Base-by-base conservation (phyloP, 2,329 filamentous ascomycete species). In the Alternaria sp. region DNA sequence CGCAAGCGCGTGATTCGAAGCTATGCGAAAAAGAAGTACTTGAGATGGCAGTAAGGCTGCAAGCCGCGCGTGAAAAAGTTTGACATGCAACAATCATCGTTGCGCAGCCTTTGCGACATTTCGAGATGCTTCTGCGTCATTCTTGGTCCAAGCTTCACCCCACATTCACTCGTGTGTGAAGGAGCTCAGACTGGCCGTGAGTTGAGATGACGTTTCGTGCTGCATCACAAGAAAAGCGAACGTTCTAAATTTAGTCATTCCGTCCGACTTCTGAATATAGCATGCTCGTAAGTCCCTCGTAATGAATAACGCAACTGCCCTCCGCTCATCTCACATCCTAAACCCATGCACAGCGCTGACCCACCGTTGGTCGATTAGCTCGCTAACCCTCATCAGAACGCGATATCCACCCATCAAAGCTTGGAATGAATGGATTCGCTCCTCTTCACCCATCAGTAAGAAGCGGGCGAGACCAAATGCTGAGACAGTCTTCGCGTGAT, bases 331-430 rank as follows among this genome's bases (percentile, higher is more conserved):
- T 68, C 57, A 68, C 61, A 73, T 64, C 19, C 60, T 67, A 46
- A 77, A 78, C 7, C 73, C 72, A 70, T 80, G 71, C 25, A 69
- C 75, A 67, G 67, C 81, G 72, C 75, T 78, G 9, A 72, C 58
- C 86, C 86, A 88, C 25, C 70, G 68, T 60, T 80, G 79, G 74
- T 89, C 88, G 43, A 92, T 65, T 15, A 82, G 67, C 32, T 69
- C 73, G 58, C 84, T 85, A 4, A 89, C 84, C 50, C 85, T 81
- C 7, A 78, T 77, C 66, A 92, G 62, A 28, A 90, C 80, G 46
- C 79, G 83, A 26, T 77, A 77, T 1, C 88, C 87, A 1, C 88
- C 87, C 62, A 91, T 75, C 9, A 88, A 8, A 0, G 70, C 72
- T 43, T 82, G 83, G 69, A 92, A 90, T 3, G 73, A 72, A 43